Evolutionary conservation across 352 stramenopile species (phyloP), one percentile per base, ranked within the genome.

Genomic region (Pythium graminicola): DNA sequence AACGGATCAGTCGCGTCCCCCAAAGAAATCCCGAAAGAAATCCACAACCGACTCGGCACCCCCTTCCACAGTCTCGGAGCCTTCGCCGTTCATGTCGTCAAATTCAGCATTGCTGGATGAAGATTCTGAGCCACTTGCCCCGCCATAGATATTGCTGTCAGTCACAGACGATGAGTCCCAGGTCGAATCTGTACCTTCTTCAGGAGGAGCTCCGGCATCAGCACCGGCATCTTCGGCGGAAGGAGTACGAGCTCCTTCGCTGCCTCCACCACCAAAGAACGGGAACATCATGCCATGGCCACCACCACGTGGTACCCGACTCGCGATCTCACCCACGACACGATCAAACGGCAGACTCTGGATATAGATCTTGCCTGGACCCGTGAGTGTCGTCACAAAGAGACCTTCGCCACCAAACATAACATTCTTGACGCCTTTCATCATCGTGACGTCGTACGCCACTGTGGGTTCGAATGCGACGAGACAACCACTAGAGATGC

Each of bases 321-420:
- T 54, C 6, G 87, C 88, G 61, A 98, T 97, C 64, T 97, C 89
- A 33, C 78, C 81, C 51, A 97, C 90, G 60, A 97, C 93, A 17
- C 90, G 81, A 49, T 97, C 83, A 20, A 95, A 94, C 19, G 89
- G 89, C 31, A 97, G 64, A 55, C 89, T 93, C 57, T 97, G 91
- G 14, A 97, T 67, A 62, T 90, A 97, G 14, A 97, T 84, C 14
- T 74, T 86, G 20, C 90, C 90, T 3, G 89, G 89, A 13, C 89
- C 91, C 35, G 78, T 97, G 14, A 98, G 74, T 19, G 87, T 97
- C 29, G 93, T 97, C 29, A 98, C 75, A 55, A 98, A 98, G 13
- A 98, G 57, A 13, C 90, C 93, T 65, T 97, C 89, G 1, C 89
- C 91, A n/a, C 90, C 86, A 73, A 97, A 97, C 28, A 97, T 61